Evolutionary conservation across 768 basidiomycete genomes (phyloP), one percentile per base, ranked within the genome.

Genomic region (Lentinula detonsa): DNA sequence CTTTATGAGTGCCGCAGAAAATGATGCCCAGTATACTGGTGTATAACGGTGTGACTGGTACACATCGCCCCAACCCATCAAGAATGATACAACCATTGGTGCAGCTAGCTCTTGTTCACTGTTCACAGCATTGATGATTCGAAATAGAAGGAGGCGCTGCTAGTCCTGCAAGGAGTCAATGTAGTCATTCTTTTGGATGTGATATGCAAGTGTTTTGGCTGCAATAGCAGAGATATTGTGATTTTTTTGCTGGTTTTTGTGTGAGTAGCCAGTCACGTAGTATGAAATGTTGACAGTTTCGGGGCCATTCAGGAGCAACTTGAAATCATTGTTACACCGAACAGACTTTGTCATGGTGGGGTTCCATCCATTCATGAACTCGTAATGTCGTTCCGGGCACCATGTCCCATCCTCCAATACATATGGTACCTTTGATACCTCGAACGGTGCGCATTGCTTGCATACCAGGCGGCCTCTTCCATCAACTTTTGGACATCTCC

Each of bases 51-150:
- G 80, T 0, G 76, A 81, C 0, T 23, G 23, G 31, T 71, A 76
- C 0, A 33, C 39, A 54, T 82, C 76, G 0, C 75, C 76, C 76
- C 75, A 79, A 2, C 75, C 76, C 78, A 80, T 78, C 0, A 81
- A 64, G 49, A 79, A 79, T 0, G 69, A 68, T 0, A 78, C 70
- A 0, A 80, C 74, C 71, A 76, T 72, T 1, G 75, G 75, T 0
- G 65, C 76, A 0, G 71, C 61, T 0, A 77, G 43, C 46, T 81
- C 79, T 59, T 78, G 76, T 51, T 50, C 48, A 8, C 48, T 50
- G 11, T 50, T 50, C 1, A 50, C 48, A 28, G 48, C 48, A 63
- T 79, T 61, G 1, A 71, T 63, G 0, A 75, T 45, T 0, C 70
- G 63, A 40, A 75, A 76, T 0, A 80, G 35, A 0, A 80, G 60